Base-by-base conservation (phyloP, 202 grass and related monocot species). In the Schoenoplectus tabernaemontani region DNA sequence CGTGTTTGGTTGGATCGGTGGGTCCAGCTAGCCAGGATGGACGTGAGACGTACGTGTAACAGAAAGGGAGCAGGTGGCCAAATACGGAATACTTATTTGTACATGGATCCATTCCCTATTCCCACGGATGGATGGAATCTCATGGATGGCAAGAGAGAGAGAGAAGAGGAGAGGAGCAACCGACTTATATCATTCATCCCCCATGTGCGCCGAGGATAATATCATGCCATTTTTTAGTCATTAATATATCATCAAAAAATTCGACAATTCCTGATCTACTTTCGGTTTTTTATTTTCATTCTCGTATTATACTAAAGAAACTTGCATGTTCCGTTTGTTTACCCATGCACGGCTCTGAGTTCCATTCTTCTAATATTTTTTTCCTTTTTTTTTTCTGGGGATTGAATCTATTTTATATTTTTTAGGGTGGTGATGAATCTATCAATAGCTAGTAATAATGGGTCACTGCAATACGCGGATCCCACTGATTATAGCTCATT, bases 201-300 rank as follows among this genome's bases (percentile, higher is more conserved):
- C 75, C 77, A 79, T 79, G 77, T 79, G 58, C 22, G 15, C 59
- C 41, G 78, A 80, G 63, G 4, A 56, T 56, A 7, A 37, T 78
- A 60, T 28, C 28, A 53, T 54, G 15, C 70, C 17, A 32, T 75
- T 56, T 19, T 54, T 53, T 56, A 54, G 10, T 75, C 28, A 33
- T 60, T 78, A 43, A 59, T 47, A 17, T 63, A 80, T 64, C 39
- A 61, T 51, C 0, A 34, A 47, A 10, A 46, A 53, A 19, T 65
- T 41, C 78, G 59, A 80, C 78, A 80, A 65, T 48, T 65, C 59
- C 59, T 65, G 59, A 65, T 80, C 43, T 80, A 26, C 15, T 60
- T 9, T 51, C 20, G 3, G 4, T 48, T 30, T 71, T 71, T 56
- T 63, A 3, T 33, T 5, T 3, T 63, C 64, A 50, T 61, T 63